phyloP scores from a whole-genome alignment of 2,329 filamentous ascomycete genomes.

The Colletotrichum horii region DNA sequence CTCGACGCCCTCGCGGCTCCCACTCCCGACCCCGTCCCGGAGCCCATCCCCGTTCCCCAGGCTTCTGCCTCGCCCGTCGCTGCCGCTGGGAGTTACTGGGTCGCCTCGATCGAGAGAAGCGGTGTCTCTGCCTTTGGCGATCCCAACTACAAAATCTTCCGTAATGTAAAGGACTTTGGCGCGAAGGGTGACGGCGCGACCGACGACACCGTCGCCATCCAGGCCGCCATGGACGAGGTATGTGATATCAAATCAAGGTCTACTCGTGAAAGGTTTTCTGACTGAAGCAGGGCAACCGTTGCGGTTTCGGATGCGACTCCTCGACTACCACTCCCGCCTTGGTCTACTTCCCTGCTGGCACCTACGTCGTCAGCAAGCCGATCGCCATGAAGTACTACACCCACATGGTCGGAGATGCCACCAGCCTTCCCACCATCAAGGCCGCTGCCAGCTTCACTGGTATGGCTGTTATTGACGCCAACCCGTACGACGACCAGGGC shows the following conservation, averaged over 20 bases:
- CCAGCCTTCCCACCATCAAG: slow-evolving; percentile 76
- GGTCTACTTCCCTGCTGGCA: slow-evolving; percentile 91
- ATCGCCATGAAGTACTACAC: slow-evolving; percentile 92
- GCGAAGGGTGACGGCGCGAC: slow-evolving; percentile 71
- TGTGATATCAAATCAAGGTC: background rate
- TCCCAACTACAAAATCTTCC: slow-evolving; percentile 72
- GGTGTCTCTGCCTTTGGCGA: slow-evolving; percentile 69
- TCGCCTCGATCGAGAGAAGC: slow-evolving; percentile 71
- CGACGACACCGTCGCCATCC: slow-evolving; percentile 91
- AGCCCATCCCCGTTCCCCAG: slow-evolving; percentile 14
- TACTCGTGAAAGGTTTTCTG: background rate
- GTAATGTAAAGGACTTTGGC: slow-evolving; percentile 79
- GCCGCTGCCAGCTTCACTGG: slow-evolving; percentile 74
- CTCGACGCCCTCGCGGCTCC: slow-evolving; percentile 37
- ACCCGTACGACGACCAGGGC: slow-evolving; percentile 77
- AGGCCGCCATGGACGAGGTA: slow-evolving; percentile 50
- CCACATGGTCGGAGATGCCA: slow-evolving; percentile 84
- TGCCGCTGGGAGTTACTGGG: slow-evolving; percentile 67
- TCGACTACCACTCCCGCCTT: slow-evolving; percentile 83
- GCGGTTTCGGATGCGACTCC: slow-evolving; percentile 82
- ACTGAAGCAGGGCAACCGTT: slow-evolving; percentile 67
- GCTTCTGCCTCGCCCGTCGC: slow-evolving; percentile 25
- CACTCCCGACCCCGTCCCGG: slow-evolving; percentile 20
- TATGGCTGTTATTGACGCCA: slow-evolving; percentile 87
- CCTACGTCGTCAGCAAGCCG: slow-evolving; percentile 80